Percentiles rank a stretch among this genome's conserved stretches.
Conservation (phyloP, 495 filamentous ascomycete genomes). For the Chaetomium cochliodes region DNA sequence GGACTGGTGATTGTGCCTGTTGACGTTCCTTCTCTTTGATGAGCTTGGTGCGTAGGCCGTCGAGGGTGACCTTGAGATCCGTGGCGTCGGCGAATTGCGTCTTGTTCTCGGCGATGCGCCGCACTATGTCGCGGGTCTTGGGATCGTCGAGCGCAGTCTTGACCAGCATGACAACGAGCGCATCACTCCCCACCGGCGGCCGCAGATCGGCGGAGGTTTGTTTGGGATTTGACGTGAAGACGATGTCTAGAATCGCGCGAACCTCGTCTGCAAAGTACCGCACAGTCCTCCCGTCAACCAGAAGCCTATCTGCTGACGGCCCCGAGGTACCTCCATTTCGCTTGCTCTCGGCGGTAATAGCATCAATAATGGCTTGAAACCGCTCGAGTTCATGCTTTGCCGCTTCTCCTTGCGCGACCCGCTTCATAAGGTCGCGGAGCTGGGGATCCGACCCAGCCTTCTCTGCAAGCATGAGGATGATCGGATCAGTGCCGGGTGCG, state of each 20-base stretch:
- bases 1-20: slow-evolving; percentile 22
- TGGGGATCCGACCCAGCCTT: slow-evolving; percentile 80
- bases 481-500: slow-evolving; percentile 70
- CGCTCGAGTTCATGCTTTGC: slow-evolving; percentile 73
- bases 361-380: slow-evolving; percentile 92
- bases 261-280: slow-evolving; percentile 53
- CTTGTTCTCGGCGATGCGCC: slow-evolving; percentile 43
- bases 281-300: slow-evolving; percentile 46
- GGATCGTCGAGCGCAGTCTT: slow-evolving; percentile 45
- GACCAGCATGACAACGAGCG: slow-evolving; percentile 45
- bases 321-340: slow-evolving; percentile 42
- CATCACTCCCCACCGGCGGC: slow-evolving; percentile 44
- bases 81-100: slow-evolving; percentile 45
- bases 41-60: slow-evolving; percentile 35
- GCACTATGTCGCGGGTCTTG: slow-evolving; percentile 40
- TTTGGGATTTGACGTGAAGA: slow-evolving; percentile 46
- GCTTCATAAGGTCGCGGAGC: slow-evolving; percentile 93
- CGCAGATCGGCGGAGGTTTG: slow-evolving; percentile 44
- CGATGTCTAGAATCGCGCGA: slow-evolving; percentile 47
- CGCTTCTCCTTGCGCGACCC: slow-evolving; percentile 86
- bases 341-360: slow-evolving; percentile 64
- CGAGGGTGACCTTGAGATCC: slow-evolving; percentile 45
- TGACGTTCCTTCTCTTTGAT: slow-evolving; percentile 33
- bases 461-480: slow-evolving; percentile 90
- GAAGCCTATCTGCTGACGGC: slow-evolving; percentile 45